Evolutionary conservation across 2,329 filamentous ascomycete genomes (phyloP).

Genomic region (Ophiocordyceps australis): DNA sequence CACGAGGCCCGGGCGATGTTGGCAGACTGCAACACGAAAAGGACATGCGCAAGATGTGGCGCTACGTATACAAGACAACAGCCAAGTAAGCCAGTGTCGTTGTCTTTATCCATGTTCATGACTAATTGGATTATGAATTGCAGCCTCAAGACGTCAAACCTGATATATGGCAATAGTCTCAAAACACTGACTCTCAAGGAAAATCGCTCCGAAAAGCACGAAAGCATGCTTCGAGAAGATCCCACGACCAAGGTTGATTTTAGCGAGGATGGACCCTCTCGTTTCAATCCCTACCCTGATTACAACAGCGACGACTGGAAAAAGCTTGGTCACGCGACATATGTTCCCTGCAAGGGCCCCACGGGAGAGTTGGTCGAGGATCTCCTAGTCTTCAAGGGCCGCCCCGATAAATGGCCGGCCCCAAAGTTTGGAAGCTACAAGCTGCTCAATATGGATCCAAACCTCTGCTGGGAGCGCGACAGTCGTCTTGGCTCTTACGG

Average conservation of each 20-base stretch:
- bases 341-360: constrained; percentile 47
- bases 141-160: constrained; percentile 26
- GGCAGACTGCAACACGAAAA: constrained; percentile 19
- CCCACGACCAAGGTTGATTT: constrained; percentile 18
- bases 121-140: no score
- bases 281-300: constrained; percentile 53
- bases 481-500: constrained; percentile 53
- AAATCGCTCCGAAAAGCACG: constrained; percentile 13
- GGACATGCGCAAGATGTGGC: constrained; percentile 22
- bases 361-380: constrained; percentile 41
- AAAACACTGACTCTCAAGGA: constrained; percentile 23
- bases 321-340: constrained; percentile 32
- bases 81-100: constrained; percentile 21
- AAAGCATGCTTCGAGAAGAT: constrained; percentile 12
- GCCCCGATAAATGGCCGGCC: constrained; percentile 37
- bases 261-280: constrained; percentile 26
- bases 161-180: constrained; percentile 39
- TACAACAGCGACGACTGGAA: constrained; percentile 49
- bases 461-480: constrained; percentile 50
- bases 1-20: constrained; percentile 12
- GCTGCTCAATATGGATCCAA: constrained; percentile 38
- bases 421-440: constrained; percentile 46
- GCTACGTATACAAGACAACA: constrained; percentile 19
- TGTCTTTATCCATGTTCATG: no score
- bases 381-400: constrained; percentile 43